phyloP scores from a whole-genome alignment of 2,329 filamentous ascomycete genomes.

The Eurotiales sp. region DNA sequence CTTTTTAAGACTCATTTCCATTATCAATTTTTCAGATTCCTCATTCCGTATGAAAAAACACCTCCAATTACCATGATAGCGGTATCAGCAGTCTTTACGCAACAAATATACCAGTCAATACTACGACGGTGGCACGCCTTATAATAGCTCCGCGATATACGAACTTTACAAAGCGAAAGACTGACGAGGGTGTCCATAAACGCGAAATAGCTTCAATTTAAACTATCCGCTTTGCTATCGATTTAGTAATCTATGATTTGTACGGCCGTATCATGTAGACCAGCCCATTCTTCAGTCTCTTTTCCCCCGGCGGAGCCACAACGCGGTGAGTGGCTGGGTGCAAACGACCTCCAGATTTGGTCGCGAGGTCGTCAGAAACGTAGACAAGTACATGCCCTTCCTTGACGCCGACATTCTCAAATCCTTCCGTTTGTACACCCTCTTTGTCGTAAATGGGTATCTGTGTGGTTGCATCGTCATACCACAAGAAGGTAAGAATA shows the following conservation, averaged over 20 bases:
- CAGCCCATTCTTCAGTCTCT: neutral
- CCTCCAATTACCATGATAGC: neutral
- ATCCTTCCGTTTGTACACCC: neutral
- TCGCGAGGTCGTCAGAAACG: neutral
- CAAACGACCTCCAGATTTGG: neutral
- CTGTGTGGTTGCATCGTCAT: conserved; percentile 1
- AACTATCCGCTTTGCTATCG: neutral
- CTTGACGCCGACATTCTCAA: neutral
- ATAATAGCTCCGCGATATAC: neutral
- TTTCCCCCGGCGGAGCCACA: neutral
- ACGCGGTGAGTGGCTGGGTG: neutral
- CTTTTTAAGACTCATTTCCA: neutral
- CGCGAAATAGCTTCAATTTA: neutral
- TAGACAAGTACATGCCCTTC: neutral
- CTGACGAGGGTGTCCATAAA: neutral
- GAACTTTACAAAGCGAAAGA: no score
- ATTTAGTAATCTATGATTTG: neutral
- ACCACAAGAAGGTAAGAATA: neutral
- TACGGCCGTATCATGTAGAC: neutral
- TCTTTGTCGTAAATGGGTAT: neutral
- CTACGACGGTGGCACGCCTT: neutral
- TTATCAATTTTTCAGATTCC: no score
- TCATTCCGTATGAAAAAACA: no score
- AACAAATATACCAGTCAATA: neutral
- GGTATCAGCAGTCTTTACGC: neutral